Percentiles rank a stretch among this genome's conserved stretches.
Evolutionary conservation across 31 red algal genomes (phyloP).

Genomic region (Odonthalia washingtoniensis): DNA sequence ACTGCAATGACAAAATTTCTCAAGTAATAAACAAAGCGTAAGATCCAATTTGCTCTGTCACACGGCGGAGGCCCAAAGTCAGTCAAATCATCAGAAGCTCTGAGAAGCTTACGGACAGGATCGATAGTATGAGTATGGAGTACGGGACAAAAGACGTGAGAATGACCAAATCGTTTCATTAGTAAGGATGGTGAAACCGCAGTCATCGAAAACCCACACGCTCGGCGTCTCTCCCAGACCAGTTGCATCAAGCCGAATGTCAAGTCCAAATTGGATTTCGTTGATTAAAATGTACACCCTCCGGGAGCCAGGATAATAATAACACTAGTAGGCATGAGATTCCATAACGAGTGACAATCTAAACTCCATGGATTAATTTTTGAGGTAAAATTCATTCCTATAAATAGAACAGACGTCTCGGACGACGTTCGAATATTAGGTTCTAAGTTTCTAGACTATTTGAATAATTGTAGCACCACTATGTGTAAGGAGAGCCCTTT

Average conservation of each 20-base stretch:
- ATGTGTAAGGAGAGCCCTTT: constrained; percentile 20
- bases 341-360: not conserved
- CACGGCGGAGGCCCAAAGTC: constrained; percentile 8
- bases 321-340: not conserved
- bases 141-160: not conserved
- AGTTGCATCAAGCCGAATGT: constrained; percentile 26
- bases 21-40: constrained; percentile 15
- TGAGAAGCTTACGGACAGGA: constrained; percentile 6
- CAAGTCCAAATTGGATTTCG: not conserved
- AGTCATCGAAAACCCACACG: constrained; percentile 29
- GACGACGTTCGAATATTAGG: constrained; percentile 29
- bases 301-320: not conserved
- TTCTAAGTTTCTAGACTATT: constrained; percentile 14
- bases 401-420: not conserved
- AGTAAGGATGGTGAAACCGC: constrained; percentile 44
- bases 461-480: not conserved
- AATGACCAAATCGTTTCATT: constrained; percentile 28
- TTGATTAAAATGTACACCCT: not conserved
- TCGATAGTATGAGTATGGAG: constrained; percentile 12
- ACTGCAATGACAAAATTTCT: constrained; percentile 24
- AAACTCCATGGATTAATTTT: constrained; percentile 18
- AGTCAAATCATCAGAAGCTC: too few relatives aligned
- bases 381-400: constrained; percentile 30
- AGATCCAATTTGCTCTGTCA: constrained; percentile 28
- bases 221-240: constrained; percentile 11